phyloP scores from a whole-genome alignment of 2,329 filamentous ascomycete genomes.

The Stenocarpella maydis region DNA sequence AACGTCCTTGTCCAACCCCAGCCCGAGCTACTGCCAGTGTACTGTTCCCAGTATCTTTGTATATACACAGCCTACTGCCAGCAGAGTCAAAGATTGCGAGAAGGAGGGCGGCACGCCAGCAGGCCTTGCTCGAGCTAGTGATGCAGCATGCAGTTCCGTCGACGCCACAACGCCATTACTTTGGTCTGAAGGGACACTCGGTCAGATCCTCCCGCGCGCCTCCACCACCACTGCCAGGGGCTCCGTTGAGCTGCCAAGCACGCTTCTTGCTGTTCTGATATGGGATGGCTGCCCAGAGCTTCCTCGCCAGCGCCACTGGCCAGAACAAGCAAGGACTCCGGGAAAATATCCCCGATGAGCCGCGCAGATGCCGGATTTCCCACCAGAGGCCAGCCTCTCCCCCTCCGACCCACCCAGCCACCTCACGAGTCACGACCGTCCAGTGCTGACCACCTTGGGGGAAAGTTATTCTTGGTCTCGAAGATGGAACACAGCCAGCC shows the following conservation, averaged over 20 bases:
- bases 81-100: conserved; percentile 2
- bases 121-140: conserved; percentile 19
- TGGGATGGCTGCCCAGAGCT: neutral
- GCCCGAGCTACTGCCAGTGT: neutral
- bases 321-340: neutral
- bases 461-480: neutral
- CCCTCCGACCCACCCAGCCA: neutral
- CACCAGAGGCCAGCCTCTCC: neutral
- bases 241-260: neutral
- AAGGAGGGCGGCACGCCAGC: neutral
- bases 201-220: conserved; percentile 20
- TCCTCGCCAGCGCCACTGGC: neutral
- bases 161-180: neutral
- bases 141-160: conserved; percentile 15
- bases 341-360: conserved; percentile 12
- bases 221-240: neutral
- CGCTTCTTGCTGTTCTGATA: neutral
- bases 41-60: neutral
- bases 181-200: conserved; percentile 5
- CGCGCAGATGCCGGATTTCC: neutral
- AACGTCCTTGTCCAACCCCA: neutral
- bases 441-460: neutral
- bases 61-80: no score
- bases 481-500: neutral
- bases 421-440: neutral